Percentiles rank a stretch among this genome's conserved stretches.
Conservation (phyloP, 139 green algal genomes). For the Asterochloris sp. region DNA sequence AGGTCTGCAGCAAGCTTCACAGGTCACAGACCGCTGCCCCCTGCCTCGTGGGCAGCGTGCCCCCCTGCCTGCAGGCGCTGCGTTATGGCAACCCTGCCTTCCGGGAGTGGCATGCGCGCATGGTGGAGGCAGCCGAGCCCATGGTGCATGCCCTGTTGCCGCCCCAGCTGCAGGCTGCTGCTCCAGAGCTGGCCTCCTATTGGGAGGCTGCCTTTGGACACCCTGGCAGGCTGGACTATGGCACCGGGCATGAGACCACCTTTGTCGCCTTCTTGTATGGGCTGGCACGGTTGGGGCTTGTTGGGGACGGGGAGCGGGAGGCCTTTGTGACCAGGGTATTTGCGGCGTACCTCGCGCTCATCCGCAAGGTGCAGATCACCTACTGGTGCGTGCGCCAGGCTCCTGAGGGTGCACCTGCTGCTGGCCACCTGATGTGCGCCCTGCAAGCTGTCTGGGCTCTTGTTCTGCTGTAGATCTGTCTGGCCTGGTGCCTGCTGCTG, state of each 20-base stretch:
- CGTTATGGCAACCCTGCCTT: conserved; percentile 95
- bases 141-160: conserved; percentile 51
- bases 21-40: too few species aligned
- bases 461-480: not conserved
- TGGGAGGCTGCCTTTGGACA: conserved; percentile 91
- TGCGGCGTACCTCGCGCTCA: conserved; percentile 83
- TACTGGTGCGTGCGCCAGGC: conserved; percentile 71
- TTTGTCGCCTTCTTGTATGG: conserved; percentile 91
- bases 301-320: conserved; percentile 24
- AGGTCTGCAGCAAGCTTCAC: too few species aligned
- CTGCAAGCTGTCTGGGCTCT: too few species aligned
- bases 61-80: conserved; percentile 64
- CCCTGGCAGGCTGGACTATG: conserved; percentile 92
- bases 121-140: conserved; percentile 25
- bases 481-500: not conserved
- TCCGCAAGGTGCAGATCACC: conserved; percentile 89
- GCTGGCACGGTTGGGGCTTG: conserved; percentile 76
- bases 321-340: conserved; percentile 50
- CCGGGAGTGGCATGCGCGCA: conserved; percentile 35
- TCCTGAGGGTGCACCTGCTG: too few species aligned
- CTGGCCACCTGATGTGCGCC: too few species aligned
- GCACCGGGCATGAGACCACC: conserved; percentile 93
- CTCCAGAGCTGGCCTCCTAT: conserved; percentile 82
- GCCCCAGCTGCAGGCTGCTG: conserved; percentile 26
- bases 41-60: conserved; percentile 11